Percentiles rank a stretch among this genome's conserved stretches.
Conservation (phyloP, 1,139 yeast species). For the Blastobotrys arbuscula region DNA sequence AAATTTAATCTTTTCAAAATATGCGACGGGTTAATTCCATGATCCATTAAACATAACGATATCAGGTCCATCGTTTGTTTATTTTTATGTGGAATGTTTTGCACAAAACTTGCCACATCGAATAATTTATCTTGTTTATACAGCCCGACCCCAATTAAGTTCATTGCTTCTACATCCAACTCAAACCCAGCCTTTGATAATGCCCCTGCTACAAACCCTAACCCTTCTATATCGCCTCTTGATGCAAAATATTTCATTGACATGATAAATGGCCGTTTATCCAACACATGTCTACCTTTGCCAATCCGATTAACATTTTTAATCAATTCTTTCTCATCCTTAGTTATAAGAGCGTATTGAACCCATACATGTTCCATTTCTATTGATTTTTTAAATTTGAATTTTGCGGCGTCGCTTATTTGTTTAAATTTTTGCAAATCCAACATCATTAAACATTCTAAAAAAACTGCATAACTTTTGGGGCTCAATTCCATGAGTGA, state of each 20-base stretch:
- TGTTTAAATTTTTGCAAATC: constrained; percentile 5
- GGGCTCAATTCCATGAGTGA: background rate
- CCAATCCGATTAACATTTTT: constrained; percentile 11
- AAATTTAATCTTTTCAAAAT: background rate
- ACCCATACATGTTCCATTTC: constrained; percentile 18
- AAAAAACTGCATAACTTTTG: constrained; percentile 5
- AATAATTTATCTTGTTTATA: constrained; percentile 4
- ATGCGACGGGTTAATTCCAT: background rate
- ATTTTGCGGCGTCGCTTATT: background rate
- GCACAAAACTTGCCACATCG: constrained; percentile 3
- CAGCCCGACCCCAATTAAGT: constrained; percentile 3
- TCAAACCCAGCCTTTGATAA: constrained; percentile 7
- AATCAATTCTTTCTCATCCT: constrained; percentile 12
- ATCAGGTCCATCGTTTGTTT: background rate
- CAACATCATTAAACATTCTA: constrained; percentile 7
- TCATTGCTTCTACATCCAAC: constrained; percentile 2
- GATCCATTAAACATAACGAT: constrained; percentile 3
- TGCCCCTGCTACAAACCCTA: constrained; percentile 14
- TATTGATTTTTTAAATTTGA: constrained; percentile 8
- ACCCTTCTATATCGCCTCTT: constrained; percentile 10
- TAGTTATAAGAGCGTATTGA: constrained; percentile 15
- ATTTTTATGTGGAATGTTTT: background rate
- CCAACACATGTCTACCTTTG: constrained; percentile 1
- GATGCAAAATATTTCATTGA: constrained; percentile 12
- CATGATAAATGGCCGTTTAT: constrained; percentile 6